Conservation (phyloP, 2,329 filamentous ascomycete genomes). For the Pestalotiopsis sp. region DNA sequence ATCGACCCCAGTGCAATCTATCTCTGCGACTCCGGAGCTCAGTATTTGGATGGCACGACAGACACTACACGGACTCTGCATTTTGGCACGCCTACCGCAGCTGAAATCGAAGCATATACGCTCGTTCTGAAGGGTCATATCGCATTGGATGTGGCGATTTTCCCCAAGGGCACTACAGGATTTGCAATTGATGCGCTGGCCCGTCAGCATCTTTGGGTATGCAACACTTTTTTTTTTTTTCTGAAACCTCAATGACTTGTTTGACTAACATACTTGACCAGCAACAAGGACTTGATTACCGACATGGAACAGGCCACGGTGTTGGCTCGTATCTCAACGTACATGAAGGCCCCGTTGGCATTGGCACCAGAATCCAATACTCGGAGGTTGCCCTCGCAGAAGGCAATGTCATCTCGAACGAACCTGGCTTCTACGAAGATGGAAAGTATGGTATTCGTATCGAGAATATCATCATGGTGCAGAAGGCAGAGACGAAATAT, state of each 20-base stretch:
- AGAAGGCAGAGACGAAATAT: slow-evolving; percentile 83
- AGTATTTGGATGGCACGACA: slow-evolving; percentile 93
- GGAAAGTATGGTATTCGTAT: slow-evolving; percentile 93
- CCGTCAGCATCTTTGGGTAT: slow-evolving; percentile 88
- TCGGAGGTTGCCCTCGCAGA: slow-evolving; percentile 85
- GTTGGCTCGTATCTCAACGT: slow-evolving; percentile 96
- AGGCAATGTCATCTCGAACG: slow-evolving; percentile 95
- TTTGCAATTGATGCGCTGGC: slow-evolving; percentile 89
- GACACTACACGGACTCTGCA: slow-evolving; percentile 94
- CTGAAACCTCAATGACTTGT: slow-evolving; percentile 9
- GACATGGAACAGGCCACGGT: slow-evolving; percentile 94
- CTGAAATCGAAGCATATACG: slow-evolving; percentile 89
- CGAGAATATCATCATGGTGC: slow-evolving; percentile 92
- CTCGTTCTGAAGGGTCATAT: slow-evolving; percentile 95
- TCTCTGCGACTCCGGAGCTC: slow-evolving; percentile 95
- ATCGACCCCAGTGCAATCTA: slow-evolving; percentile 89
- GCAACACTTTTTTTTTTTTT: slow-evolving; percentile 18
- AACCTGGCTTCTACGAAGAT: slow-evolving; percentile 97
- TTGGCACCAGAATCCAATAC: slow-evolving; percentile 89
- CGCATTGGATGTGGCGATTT: slow-evolving; percentile 80
- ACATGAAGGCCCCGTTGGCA: slow-evolving; percentile 95
- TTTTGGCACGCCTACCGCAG: slow-evolving; percentile 80
- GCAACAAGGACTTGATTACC: slow-evolving; percentile 85
- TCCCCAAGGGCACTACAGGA: slow-evolving; percentile 93
- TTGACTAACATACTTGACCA: slow-evolving; percentile 24